Conservation (phyloP, 768 basidiomycete genomes). For the Pleurotus tuber-regium region DNA sequence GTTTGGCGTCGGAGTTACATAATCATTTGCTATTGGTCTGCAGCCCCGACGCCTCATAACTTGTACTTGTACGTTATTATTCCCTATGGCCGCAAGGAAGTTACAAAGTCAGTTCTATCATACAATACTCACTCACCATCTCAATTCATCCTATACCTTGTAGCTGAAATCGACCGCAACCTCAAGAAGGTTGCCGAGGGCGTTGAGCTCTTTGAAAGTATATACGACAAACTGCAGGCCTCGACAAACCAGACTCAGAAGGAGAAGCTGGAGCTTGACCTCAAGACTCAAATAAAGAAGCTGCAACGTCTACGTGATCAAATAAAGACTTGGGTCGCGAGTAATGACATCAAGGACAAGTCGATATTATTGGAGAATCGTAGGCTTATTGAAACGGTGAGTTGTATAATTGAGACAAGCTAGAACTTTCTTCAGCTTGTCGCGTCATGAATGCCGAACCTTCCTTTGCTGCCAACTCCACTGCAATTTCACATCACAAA, state of each 20-base stretch:
- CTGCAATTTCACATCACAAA: too few relatives aligned
- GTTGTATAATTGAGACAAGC: constrained; percentile 31
- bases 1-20: too few relatives aligned
- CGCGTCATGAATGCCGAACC: constrained; percentile 8
- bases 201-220: constrained; percentile 91
- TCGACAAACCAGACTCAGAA: constrained; percentile 82
- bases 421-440: constrained; percentile 13
- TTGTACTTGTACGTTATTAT: too few relatives aligned
- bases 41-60: too few relatives aligned
- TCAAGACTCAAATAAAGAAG: constrained; percentile 95
- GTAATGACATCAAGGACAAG: constrained; percentile 99
- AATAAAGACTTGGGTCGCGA: constrained; percentile 98
- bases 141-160: constrained; percentile 2
- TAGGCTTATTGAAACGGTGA: constrained; percentile 93
- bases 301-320: constrained; percentile 97
- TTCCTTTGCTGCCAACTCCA: constrained; percentile 22
- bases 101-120: constrained; percentile 55
- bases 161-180: constrained; percentile 98
- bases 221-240: constrained; percentile 97
- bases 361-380: constrained; percentile 87
- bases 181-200: constrained; percentile 96
- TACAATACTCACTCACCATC: not conserved
- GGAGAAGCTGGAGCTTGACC: constrained; percentile 48
- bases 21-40: too few relatives aligned
- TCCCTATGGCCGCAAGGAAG: constrained; percentile 73